Base-by-base conservation (phyloP, 140 eudicot species). In the Bidens hawaiensis region DNA sequence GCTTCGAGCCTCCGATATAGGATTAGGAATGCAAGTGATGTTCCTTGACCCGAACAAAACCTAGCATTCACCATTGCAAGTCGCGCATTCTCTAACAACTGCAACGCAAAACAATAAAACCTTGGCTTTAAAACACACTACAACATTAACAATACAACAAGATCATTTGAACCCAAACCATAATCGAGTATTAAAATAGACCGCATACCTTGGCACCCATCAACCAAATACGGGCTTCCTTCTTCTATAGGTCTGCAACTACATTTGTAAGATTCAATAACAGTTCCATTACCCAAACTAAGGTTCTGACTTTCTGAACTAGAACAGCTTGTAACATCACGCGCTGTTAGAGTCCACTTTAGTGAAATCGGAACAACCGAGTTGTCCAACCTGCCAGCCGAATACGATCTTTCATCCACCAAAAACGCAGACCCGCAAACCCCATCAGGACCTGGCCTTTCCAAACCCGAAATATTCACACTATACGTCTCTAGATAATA, bases 141-240 rank as follows among this genome's bases (percentile, higher is more conserved):
- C 9, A 65, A 52, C 38, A 13, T 22, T 51, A 7, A 38, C 31
- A 40, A 9, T 15, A 65, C n/a, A 53, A 40, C 21, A 62, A n/a
- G 22, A 24, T 1, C 59, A 56, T 53, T 24, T 16, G 57, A 28
- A 64, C 36, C 25, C 42, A 12, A 60, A 19, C 19, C 16, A 28
- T 28, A 2, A 50, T 3, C 60, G 6, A 36, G 2, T 3, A 49
- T 3, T 6, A 0, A 7, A 47, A 65, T 0, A 42, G n/a, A n/a
- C n/a, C n/a, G n/a, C 59, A 19, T 71, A 63, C 77, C 43, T 72
- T 72, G 16, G 71, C 77, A 72, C 27, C 73, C 73, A 13, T 68
- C 45, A 56, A 33, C 42, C 24, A 68, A 56, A 72, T 72, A 63
- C n/a, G 77, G 65, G 65, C 70, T 72, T 8, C 77, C 77, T 63